Evolutionary conservation across 75 land plant species (phyloP), one percentile per base, ranked within the genome.

Genomic region (Cupressus sempervirens): DNA sequence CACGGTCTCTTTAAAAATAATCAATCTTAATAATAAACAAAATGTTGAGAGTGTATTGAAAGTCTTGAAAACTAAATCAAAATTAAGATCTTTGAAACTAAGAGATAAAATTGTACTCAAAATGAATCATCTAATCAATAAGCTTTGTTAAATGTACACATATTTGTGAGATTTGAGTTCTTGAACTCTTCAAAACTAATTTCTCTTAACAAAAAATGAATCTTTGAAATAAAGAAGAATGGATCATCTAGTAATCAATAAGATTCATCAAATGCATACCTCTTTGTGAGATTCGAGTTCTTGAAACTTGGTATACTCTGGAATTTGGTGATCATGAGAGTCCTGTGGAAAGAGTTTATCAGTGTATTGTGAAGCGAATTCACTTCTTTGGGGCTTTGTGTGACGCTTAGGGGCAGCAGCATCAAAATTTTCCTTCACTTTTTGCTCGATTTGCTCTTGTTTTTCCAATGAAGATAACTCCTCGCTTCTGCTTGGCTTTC

Each of bases 361-460:
- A 65, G 23, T 34, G 58, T 48, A n/a, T 38, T 38, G 72, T 38
- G 88, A 75, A 56, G 88, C 82, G 84, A 77, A 83, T 3, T 91
- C 93, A 75, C 93, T 91, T 7, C 93, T 83, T 29, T 86, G 87
- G n/a, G 93, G 93, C 84, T 91, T 91, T 29, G 89, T 80, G 54
- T 91, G 93, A 41, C 93, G 91, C 43, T 89, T 84, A 1, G 93
- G 93, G 0, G 88, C 91, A 3, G 80, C 29, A 12, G 75, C 84
- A 4, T 91, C 91, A 81, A 91, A 91, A 86, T 88, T 76, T 35
- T 84, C 83, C 41, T 86, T 79, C 9, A 89, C 72, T 18, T 87
- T 65, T 36, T 58, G 89, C 83, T 86, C 91, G 18, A 83, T 35
- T 38, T 82, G 83, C 46, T 85, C 76, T 56, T 84, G 88, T 80